Evolutionary conservation across 441 rosid genomes (phyloP).

Genomic region (Aleurites moluccanus): DNA sequence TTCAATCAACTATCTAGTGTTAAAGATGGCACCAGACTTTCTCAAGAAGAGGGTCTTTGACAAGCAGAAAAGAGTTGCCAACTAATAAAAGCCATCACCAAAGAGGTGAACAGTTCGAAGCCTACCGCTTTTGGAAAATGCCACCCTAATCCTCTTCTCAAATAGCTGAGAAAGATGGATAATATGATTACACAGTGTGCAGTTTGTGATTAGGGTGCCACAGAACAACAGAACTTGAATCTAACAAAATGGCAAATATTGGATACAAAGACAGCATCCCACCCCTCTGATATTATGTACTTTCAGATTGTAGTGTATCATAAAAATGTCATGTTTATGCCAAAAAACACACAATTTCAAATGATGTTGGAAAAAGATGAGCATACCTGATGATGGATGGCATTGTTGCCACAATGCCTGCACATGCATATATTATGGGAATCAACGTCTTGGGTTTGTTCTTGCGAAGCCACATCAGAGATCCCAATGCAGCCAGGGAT

Average conservation of each 20-base stretch:
- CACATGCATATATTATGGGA: slow-evolving; percentile 82
- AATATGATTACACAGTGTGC: slow-evolving; percentile 1
- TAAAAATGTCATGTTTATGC: neutral
- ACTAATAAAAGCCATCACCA: slow-evolving; percentile 80
- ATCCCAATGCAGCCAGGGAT: slow-evolving; percentile 90
- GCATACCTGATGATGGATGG: slow-evolving; percentile 79
- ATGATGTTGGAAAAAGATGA: neutral
- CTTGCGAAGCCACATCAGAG: slow-evolving; percentile 94
- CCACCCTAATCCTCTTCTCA: slow-evolving; percentile 85
- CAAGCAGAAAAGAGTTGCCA: slow-evolving; percentile 87
- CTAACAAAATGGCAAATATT: neutral
- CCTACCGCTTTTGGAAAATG: slow-evolving; percentile 82
- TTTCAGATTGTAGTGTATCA: neutral
- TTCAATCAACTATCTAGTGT: neutral
- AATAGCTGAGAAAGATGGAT: slow-evolving; percentile 50
- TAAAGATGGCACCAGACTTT: slow-evolving; percentile 11
- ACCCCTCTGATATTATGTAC: neutral
- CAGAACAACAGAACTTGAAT: neutral
- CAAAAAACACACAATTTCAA: neutral
- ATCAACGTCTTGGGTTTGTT: slow-evolving; percentile 86
- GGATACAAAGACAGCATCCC: slow-evolving; percentile 2
- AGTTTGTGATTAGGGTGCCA: neutral
- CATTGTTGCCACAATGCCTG: slow-evolving; percentile 88
- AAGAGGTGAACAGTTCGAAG: slow-evolving; percentile 71
- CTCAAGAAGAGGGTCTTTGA: slow-evolving; percentile 71